Evolutionary conservation across 192 early-diverging fungal species (phyloP).

Genomic region (Entomortierella parvispora): DNA sequence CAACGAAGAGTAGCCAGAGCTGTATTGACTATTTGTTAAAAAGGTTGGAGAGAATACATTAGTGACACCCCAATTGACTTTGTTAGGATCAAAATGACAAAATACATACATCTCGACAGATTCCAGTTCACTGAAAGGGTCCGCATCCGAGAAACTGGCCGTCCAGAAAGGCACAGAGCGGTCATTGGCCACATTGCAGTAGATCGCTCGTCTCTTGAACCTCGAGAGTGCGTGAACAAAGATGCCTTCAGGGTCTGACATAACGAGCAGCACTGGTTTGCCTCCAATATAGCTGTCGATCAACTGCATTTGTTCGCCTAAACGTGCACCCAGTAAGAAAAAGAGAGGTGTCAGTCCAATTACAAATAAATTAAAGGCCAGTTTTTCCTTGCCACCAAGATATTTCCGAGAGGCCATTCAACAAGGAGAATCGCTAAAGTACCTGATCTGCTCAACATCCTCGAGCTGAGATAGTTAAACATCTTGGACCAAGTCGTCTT

Average conservation of each 20-base stretch:
- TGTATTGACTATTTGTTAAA: slow-evolving; percentile 31
- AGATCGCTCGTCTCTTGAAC: slow-evolving; percentile 57
- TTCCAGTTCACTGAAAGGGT: slow-evolving; percentile 56
- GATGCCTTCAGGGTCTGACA: slow-evolving; percentile 54
- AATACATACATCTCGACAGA: slow-evolving; percentile 60
- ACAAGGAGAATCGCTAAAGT: neutral
- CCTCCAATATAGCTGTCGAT: slow-evolving; percentile 45
- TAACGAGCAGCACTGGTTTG: slow-evolving; percentile 49
- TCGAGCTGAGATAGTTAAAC: slow-evolving; percentile 54
- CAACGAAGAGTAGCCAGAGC: slow-evolving; percentile 38
- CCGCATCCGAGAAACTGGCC: slow-evolving; percentile 57
- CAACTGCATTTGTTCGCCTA: slow-evolving; percentile 59
- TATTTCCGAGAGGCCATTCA: neutral
- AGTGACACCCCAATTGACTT: too few species aligned
- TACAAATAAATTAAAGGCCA: neutral
- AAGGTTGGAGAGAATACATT: neutral
- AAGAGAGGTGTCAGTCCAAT: neutral
- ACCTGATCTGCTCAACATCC: slow-evolving; percentile 61
- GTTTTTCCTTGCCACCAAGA: too few species aligned
- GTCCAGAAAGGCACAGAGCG: slow-evolving; percentile 72
- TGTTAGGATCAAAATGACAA: too few species aligned
- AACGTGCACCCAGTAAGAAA: neutral
- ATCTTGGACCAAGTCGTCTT: slow-evolving; percentile 22
- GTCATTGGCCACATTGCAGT: slow-evolving; percentile 63
- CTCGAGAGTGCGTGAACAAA: slow-evolving; percentile 51